A percentile compares a stretch with the other conserved stretches of the same genome.
These are phyloP conservation scores for Lizonia empirigonia DNA, from an alignment of 2,329 filamentous ascomycete genomes.

Conservation along the genomic window DNA sequence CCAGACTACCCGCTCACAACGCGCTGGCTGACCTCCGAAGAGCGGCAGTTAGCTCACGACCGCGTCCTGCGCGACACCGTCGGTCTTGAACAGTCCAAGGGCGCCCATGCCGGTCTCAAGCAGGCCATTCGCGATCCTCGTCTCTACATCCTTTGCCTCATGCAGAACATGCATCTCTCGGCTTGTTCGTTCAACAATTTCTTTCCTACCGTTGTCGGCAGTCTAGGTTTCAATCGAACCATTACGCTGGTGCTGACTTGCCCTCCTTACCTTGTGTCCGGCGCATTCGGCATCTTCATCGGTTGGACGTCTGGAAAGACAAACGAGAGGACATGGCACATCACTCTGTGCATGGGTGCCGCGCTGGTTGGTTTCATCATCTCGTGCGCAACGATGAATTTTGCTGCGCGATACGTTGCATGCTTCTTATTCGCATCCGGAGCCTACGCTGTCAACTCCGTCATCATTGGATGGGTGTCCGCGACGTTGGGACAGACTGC, in stretches of 20 bases:
- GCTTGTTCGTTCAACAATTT: constrained; percentile 51
- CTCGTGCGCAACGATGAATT: constrained; percentile 42
- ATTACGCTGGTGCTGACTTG: constrained; percentile 58
- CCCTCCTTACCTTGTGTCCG: constrained; percentile 31
- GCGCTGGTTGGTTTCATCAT: constrained; percentile 50
- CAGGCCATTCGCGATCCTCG: constrained; percentile 58
- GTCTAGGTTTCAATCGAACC: constrained; percentile 55
- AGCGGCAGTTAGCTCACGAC: constrained; percentile 47
- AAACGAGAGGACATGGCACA: constrained; percentile 51
- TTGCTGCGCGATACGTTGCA: constrained; percentile 37
- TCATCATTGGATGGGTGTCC: constrained; percentile 51
- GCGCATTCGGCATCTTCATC: constrained; percentile 36
- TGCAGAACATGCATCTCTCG: constrained; percentile 61
- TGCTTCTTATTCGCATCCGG: constrained; percentile 35
- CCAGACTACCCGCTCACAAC: constrained; percentile 48
- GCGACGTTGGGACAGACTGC: constrained; percentile 50
- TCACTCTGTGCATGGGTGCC: constrained; percentile 43
- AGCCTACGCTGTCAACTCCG: constrained; percentile 31
- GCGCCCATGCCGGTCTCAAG: constrained; percentile 56
- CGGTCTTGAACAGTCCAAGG: constrained; percentile 51
- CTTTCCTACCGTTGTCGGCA: not conserved
- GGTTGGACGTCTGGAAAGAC: constrained; percentile 45
- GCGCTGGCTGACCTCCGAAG: constrained; percentile 52
- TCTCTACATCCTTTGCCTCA: constrained; percentile 59
- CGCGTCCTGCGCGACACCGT: constrained; percentile 55